Evolutionary conservation across 495 filamentous ascomycete species (phyloP).

Genomic region (Symbiotaphrina buchneri): DNA sequence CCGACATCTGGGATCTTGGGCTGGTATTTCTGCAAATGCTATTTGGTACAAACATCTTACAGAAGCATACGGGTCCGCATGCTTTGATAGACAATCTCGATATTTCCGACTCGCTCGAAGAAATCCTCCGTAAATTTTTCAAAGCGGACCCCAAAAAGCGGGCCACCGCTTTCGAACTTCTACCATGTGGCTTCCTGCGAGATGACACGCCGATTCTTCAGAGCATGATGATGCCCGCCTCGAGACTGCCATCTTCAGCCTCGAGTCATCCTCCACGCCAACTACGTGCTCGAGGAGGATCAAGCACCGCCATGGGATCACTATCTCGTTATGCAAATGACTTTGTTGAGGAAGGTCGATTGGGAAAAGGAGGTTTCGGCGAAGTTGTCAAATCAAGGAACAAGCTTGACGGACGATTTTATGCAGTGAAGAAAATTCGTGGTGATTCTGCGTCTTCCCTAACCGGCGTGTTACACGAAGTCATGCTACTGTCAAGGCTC

Average conservation of each 20-base stretch:
- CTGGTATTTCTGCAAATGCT: constrained; percentile 81
- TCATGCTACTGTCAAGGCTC: constrained; percentile 68
- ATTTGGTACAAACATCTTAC: constrained; percentile 57
- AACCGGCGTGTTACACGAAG: constrained; percentile 75
- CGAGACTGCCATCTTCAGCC: neutral
- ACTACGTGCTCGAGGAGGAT: constrained; percentile 25
- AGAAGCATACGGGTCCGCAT: constrained; percentile 58
- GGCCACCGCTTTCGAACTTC: constrained; percentile 71
- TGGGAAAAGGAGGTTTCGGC: constrained; percentile 89
- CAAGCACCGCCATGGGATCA: constrained; percentile 14
- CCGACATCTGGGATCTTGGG: constrained; percentile 88
- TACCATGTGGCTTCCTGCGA: constrained; percentile 70
- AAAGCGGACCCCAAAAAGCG: constrained; percentile 61
- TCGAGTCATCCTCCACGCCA: constrained; percentile 13
- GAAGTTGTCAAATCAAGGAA: constrained; percentile 95
- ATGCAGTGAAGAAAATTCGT: constrained; percentile 92
- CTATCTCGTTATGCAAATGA: constrained; percentile 65
- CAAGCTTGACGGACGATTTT: constrained; percentile 76
- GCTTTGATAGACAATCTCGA: constrained; percentile 37
- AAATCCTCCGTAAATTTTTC: constrained; percentile 66
- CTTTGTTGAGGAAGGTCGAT: constrained; percentile 67
- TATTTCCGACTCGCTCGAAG: constrained; percentile 51
- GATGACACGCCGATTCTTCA: constrained; percentile 32
- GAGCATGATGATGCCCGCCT: constrained; percentile 6
- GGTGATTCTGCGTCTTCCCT: constrained; percentile 58